A percentile compares a stretch with the other conserved stretches of the same genome.
Conservation (phyloP, 805 yeast species). For the Saturnispora diversa region DNA sequence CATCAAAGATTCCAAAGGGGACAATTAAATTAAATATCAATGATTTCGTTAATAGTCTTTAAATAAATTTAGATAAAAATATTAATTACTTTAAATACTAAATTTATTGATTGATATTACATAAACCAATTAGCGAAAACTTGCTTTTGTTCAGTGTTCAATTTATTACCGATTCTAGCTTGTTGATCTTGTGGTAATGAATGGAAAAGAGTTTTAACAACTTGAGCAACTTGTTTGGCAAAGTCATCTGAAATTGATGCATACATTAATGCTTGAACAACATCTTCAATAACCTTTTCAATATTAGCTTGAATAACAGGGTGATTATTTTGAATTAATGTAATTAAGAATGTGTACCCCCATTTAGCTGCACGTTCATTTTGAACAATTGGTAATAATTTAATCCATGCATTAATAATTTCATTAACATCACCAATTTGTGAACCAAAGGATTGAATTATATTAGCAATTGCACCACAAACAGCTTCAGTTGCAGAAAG, state of each 20-base stretch:
- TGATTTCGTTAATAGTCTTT: slow-evolving; percentile 5
- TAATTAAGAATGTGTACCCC: slow-evolving; percentile 67
- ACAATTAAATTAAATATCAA: slow-evolving; percentile 19
- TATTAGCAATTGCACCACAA: slow-evolving; percentile 74
- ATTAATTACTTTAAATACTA: not conserved
- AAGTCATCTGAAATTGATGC: slow-evolving; percentile 60
- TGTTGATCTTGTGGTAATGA: slow-evolving; percentile 65
- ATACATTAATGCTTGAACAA: slow-evolving; percentile 67
- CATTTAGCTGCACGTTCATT: slow-evolving; percentile 87
- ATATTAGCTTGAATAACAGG: slow-evolving; percentile 45
- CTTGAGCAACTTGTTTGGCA: slow-evolving; percentile 53
- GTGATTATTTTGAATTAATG: slow-evolving; percentile 61
- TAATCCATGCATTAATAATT: slow-evolving; percentile 69
- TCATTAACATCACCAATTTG: slow-evolving; percentile 52
- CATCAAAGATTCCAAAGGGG: slow-evolving; percentile 28
- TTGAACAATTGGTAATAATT: slow-evolving; percentile 68
- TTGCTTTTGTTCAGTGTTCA: slow-evolving; percentile 53
- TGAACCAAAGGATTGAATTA: slow-evolving; percentile 57
- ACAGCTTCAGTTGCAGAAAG: slow-evolving; percentile 82
- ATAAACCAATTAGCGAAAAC: slow-evolving; percentile 35
- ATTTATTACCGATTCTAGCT: slow-evolving; percentile 50
- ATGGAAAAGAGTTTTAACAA: slow-evolving; percentile 57
- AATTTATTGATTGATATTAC: slow-evolving; percentile 8
- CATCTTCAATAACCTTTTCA: slow-evolving; percentile 56
- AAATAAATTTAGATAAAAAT: not conserved